Base-by-base conservation (phyloP, 129 eudicot species). In the Lactuca saligna region DNA sequence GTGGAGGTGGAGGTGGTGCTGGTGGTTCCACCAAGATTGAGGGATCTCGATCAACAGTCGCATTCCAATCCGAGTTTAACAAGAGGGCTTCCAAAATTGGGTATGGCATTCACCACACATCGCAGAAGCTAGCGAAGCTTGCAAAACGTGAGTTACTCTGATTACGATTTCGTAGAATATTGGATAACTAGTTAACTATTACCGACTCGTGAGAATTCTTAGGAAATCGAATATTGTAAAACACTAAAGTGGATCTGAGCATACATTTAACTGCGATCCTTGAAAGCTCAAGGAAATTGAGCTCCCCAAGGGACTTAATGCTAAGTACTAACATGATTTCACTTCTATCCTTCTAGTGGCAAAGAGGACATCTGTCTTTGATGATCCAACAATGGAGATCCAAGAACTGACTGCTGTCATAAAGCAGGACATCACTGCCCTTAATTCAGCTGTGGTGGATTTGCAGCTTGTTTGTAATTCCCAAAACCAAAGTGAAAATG, bases 341-440 rank as follows among this genome's bases (percentile, higher is more conserved):
- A 39, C 53, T 63, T 66, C n/a, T 63, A 31, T 65, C 31, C 55
- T 72, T 51, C 6, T 80, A 90, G 97, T 90, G 95, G 97, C 97
- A 66, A 90, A 90, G 81, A 79, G 85, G 68, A 90, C 91, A 16
- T 84, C 91, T 8, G 89, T 84, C 66, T 90, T 90, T 74, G 89
- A 87, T 74, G 97, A 90, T 65, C 97, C 97, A 54, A 84, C 95
- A n/a, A 65, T 72, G 73, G 97, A 90, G 84, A 90, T 90, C 74
- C 95, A 90, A 74, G 97, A 90, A 82, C 69, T 90, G 72, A 87
- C 97, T 33, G 89, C 95, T 70, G 89, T 90, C 65, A 90, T 90
- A 59, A 90, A 90, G 81, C 95, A 90, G 78, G 97, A 90, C 77
- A 90, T 90, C n/a, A 82, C 87, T 5, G 97, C 97, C 33, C 89